Evolutionary conservation across 169 alveolate species (phyloP), one percentile per base, ranked within the genome.

Genomic region (Babesia bovis): DNA sequence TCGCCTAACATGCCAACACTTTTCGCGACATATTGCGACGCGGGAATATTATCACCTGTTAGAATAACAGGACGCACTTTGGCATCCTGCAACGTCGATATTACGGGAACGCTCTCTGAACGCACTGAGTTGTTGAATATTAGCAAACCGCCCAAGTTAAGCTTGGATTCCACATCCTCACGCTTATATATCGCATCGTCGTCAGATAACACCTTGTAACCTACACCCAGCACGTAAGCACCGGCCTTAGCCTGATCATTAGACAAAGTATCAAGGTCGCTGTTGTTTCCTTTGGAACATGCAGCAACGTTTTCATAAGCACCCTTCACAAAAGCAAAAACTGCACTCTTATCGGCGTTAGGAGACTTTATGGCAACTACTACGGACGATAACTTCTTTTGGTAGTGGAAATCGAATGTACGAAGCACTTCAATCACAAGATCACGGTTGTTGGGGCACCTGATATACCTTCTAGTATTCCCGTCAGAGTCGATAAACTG

Each of bases 31-130:
- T 72, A 81, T 58, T 82, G 81, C 51, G 91, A 83, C 15, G 89
- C 87, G 57, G 87, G 86, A 4, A 85, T 82, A 59, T 88, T 84
- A 57, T 88, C 93, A 23, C 93, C 93, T 21, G 93, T 88, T 57
- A 88, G 66, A 40, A 88, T 88, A 30, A 88, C 84, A 1, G 93
- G 87, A 33, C 93, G 77, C 33, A 88, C 90, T 40, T 82, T 82
- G 30, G 91, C 87, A 33, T 70, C 79, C 19, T 82, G 85, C n/a
- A 88, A 52, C 0, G 82, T 88, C 52, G 76, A 82, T 15, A 88
- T 45, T 17, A 88, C 91, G 26, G 52, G 25, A 5, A 40, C 61
- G 33, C 90, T 85, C 53, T 88, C 93, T 38, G 49, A 61, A 26
- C 90, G 77, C 15, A 88, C 85, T 23, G 81, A 73, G 81, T 88